phyloP scores from a whole-genome alignment of 495 filamentous ascomycete species.

The Polyplosphaeria fusca region DNA sequence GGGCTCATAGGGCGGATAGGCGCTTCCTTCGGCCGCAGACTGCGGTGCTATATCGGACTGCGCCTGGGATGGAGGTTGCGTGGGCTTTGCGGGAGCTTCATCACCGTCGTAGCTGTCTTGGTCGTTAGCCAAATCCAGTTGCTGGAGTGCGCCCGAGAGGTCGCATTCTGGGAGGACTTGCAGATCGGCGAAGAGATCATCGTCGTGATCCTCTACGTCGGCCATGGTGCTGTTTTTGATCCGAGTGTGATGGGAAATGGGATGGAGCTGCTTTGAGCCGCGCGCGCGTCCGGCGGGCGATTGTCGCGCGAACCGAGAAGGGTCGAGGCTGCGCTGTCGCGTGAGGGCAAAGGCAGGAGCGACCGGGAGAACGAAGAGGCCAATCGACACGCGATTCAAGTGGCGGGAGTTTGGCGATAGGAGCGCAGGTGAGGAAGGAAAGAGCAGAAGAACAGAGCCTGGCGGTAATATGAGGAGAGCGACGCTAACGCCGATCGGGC shows the following conservation, averaged over 20 bases:
- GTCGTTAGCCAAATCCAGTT: background rate
- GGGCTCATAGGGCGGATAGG: background rate
- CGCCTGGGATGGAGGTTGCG: conserved; percentile 7
- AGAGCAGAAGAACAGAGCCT: conserved; percentile 9
- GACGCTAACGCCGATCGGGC: background rate
- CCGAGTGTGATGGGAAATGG: too few species aligned
- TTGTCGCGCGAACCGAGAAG: too few species aligned
- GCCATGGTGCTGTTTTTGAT: conserved; percentile 66
- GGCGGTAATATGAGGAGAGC: conserved; percentile 14
- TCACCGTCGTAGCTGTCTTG: conserved; percentile 79
- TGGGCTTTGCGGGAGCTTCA: conserved; percentile 48
- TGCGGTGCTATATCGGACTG: conserved; percentile 11
- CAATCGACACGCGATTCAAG: too few species aligned
- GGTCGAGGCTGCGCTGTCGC: too few species aligned
- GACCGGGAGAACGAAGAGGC: too few species aligned
- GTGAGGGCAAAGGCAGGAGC: too few species aligned
- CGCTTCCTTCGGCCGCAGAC: background rate
- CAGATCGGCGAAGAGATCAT: conserved; percentile 98
- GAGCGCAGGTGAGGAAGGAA: background rate
- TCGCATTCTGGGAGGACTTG: conserved; percentile 51
- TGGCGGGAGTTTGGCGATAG: too few species aligned
- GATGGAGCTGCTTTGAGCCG: too few species aligned
- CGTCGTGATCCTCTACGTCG: conserved; percentile 86
- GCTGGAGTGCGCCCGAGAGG: background rate
- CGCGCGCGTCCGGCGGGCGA: too few species aligned